Evolutionary conservation across 805 yeast species (phyloP).

Genomic region (Lipomyces sp.): DNA sequence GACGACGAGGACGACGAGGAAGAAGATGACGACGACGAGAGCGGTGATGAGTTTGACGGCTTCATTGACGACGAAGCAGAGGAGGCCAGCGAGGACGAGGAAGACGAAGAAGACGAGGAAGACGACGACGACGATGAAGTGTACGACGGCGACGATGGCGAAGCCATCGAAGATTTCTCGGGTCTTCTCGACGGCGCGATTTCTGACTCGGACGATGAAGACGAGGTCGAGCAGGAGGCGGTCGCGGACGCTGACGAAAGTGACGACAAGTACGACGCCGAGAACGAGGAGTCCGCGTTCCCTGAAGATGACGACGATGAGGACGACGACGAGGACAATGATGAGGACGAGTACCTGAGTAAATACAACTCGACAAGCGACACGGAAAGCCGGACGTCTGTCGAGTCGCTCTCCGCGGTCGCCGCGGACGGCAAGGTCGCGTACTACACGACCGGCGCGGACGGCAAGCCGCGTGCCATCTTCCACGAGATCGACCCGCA

Average conservation of each 20-base stretch:
- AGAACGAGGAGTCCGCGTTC: conserved; percentile 38
- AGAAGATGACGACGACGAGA: conserved; percentile 7
- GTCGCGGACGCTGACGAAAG: conserved; percentile 43
- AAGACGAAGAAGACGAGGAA: conserved; percentile 17
- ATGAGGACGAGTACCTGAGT: conserved; percentile 16
- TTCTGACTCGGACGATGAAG: conserved; percentile 18
- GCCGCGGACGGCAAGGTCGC: conserved; percentile 12
- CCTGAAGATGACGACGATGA: conserved; percentile 11
- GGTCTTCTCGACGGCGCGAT: conserved; percentile 26
- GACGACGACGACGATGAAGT: conserved; percentile 10
- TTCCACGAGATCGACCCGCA: conserved; percentile 86
- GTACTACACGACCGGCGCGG: conserved; percentile 43
- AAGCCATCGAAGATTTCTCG: conserved; percentile 31
- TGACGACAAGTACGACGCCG: conserved; percentile 23
- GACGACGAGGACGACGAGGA: conserved; percentile 32
- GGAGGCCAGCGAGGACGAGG: no score
- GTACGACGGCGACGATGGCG: conserved; percentile 23
- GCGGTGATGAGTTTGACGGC: no score
- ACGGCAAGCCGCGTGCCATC: conserved; percentile 74
- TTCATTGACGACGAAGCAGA: no score
- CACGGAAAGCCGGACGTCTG: conserved; percentile 22
- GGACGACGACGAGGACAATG: conserved; percentile 14
- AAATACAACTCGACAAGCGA: conserved; percentile 10
- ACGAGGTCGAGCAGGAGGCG: conserved; percentile 47
- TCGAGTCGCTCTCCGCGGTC: conserved; percentile 11